Base-by-base conservation (phyloP, 1,139 yeast genomes). In the Candida tunisiensis region DNA sequence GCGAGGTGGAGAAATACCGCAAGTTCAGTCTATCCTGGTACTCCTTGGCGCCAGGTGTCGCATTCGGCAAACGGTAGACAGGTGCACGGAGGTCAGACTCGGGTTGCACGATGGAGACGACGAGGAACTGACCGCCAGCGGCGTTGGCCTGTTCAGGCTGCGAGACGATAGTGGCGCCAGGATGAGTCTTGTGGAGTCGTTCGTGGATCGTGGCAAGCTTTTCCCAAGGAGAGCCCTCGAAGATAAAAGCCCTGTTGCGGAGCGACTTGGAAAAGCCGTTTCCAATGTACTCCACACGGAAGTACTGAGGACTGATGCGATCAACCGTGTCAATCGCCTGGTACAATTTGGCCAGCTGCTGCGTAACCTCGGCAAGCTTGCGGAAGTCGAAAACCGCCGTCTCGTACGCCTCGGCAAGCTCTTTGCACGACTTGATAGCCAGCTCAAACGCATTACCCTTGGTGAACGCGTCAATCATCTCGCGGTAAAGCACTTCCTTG, bases 151-250 rank as follows among this genome's bases (percentile, higher is more conserved):
- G 77, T n/a, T 59, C 58, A 44, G 75, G 85, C 35, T 67, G 70
- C 26, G 70, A 57, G 17, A 80, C 60, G 34, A 80, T 70, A 32
- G 74, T 65, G 1, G 93, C 82, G 28, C 93, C 93, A 15, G 91
- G 92, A 48, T 79, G 79, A 26, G 78, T 54, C 44, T 72, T 67
- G 41, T 74, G 62, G 36, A 82, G 56, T 40, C 93, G 62, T 42
- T 74, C 82, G 41, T 78, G 85, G 46, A 82, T 75, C 2, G 91
- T 73, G 5, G 83, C 74, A 31, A 82, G 73, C 48, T 79, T 91
- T 46, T 82, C 94, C 53, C 79, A 82, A 16, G 93, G 85, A 29
- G 72, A 60, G 9, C 93, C 93, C 53, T 82, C 93, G 46, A 74
- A 79, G 31, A 82, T 74, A 46, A 74, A 83, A 35, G 70, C 72